A percentile compares a stretch with the other conserved stretches of the same genome.
phyloP scores from a whole-genome alignment of 257 asterid species.

The Nyctanthes arbortristis region DNA sequence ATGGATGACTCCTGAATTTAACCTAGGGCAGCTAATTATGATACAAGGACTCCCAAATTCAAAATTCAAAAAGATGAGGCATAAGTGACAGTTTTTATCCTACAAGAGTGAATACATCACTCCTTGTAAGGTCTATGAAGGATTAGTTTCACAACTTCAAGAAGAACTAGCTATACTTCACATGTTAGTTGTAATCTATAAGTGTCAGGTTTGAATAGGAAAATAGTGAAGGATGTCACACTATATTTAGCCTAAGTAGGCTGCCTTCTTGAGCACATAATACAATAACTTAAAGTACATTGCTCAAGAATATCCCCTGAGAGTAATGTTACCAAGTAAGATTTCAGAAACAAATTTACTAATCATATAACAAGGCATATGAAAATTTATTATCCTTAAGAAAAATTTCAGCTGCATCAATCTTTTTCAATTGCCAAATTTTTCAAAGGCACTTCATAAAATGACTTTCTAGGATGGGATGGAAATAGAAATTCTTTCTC shows the following conservation, averaged over 20 bases:
- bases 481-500: no score
- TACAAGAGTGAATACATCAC: neutral
- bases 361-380: conserved; percentile 3
- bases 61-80: neutral
- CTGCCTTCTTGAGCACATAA: neutral
- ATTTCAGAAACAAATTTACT: conserved; percentile 1
- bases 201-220: neutral
- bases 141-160: neutral
- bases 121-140: neutral
- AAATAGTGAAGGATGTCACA: neutral
- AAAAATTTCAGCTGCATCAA: neutral
- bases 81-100: no score
- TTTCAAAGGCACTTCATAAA: neutral
- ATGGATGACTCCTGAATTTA: neutral
- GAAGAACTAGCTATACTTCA: neutral
- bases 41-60: neutral
- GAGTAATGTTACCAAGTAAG: neutral
- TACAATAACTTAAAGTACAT: neutral
- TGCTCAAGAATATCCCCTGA: conserved; percentile 10
- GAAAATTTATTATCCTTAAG: neutral
- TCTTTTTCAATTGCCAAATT: conserved; percentile 11
- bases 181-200: neutral
- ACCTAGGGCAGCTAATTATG: neutral
- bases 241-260: no score
- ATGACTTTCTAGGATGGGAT: neutral